phyloP scores from a whole-genome alignment of 805 yeast genomes.

The Hanseniaspora jakobsenii region DNA sequence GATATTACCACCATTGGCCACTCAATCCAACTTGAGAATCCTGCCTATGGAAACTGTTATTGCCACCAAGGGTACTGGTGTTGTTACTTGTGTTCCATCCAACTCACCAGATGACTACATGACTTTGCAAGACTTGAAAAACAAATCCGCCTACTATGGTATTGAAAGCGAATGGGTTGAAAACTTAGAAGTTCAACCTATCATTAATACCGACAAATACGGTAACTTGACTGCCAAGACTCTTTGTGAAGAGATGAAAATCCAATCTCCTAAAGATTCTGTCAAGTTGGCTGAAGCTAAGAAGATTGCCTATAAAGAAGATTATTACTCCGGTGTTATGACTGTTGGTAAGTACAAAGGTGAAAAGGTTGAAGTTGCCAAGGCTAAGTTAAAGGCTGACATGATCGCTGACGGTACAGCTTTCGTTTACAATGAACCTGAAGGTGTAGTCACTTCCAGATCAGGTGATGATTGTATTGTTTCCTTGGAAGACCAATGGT shows the following conservation, averaged over 20 bases:
- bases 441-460: conserved; percentile 76
- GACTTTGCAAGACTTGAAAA: conserved; percentile 68
- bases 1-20: conserved; percentile 74
- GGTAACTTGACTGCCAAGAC: conserved; percentile 82
- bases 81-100: conserved; percentile 97
- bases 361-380: conserved; percentile 81
- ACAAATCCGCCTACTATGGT: conserved; percentile 83
- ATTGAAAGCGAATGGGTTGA: conserved; percentile 80
- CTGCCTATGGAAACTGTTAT: conserved; percentile 96
- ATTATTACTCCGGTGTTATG: conserved; percentile 82
- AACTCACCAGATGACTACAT: conserved; percentile 96
- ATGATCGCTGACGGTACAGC: conserved; percentile 67
- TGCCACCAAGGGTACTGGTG: conserved; percentile 96
- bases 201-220: conserved; percentile 69
- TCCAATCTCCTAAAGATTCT: conserved; percentile 86
- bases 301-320: conserved; percentile 92
- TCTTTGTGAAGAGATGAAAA: conserved; percentile 75
- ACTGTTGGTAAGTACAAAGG: conserved; percentile 73
- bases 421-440: conserved; percentile 90
- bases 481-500: conserved; percentile 97
- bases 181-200: conserved; percentile 50
- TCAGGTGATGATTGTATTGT: conserved; percentile 96
- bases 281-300: conserved; percentile 82
- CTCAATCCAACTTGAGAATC: conserved; percentile 57
- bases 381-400: conserved; percentile 74